Conservation (phyloP, 257 asterid species). For the Jacaranda copaia region DNA sequence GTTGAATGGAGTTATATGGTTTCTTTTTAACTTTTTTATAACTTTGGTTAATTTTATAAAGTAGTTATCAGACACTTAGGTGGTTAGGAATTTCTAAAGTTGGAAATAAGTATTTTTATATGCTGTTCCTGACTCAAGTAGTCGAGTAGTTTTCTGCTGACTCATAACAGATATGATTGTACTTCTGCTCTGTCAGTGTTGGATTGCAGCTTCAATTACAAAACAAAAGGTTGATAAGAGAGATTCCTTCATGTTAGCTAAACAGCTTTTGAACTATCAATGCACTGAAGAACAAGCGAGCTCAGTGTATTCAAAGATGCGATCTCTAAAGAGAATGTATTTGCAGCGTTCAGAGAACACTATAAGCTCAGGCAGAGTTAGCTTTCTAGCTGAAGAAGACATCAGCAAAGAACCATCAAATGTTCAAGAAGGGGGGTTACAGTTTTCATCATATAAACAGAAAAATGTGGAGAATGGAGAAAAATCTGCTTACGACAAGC, state of each 20-base stretch:
- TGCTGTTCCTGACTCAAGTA: constrained; percentile 15
- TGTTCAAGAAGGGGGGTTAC: constrained; percentile 32
- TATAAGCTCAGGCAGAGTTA: constrained; percentile 24
- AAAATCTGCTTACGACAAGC: constrained; percentile 35
- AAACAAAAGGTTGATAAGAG: constrained; percentile 60
- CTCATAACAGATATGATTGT: constrained; percentile 34
- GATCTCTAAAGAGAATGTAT: constrained; percentile 55
- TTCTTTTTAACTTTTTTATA: background rate
- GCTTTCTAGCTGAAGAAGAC: constrained; percentile 32
- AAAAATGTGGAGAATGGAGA: constrained; percentile 41
- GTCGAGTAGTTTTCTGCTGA: constrained; percentile 20
- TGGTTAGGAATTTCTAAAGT: background rate
- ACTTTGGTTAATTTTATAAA: background rate
- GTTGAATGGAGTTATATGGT: background rate
- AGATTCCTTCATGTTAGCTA: constrained; percentile 52
- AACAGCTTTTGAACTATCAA: constrained; percentile 55
- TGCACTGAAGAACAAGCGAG: constrained; percentile 66
- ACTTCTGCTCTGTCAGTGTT: constrained; percentile 57
- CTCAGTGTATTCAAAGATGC: constrained; percentile 58
- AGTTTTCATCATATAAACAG: constrained; percentile 26
- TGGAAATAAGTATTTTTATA: background rate
- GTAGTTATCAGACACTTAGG: background rate
- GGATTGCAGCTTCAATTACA: constrained; percentile 65
- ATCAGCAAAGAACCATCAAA: constrained; percentile 36
- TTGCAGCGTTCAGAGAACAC: constrained; percentile 38